phyloP scores from a whole-genome alignment of 352 stramenopile genomes.

The Aphanomyces stellatus region DNA sequence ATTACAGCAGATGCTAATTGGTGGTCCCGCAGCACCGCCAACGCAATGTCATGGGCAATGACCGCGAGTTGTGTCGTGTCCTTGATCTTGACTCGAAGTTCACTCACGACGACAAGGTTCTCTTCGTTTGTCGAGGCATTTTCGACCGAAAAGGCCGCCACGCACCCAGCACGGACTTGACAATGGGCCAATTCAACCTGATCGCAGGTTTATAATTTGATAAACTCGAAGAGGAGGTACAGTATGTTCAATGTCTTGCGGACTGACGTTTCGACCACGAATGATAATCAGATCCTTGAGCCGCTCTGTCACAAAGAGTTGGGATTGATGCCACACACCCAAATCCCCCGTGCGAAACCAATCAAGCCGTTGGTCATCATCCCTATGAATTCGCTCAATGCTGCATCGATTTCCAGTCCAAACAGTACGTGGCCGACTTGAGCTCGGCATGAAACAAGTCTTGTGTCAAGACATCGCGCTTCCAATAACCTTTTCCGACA shows the following conservation, averaged over 20 bases:
- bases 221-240: not conserved
- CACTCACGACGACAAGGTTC: constrained; percentile 66
- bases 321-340: constrained; percentile 47
- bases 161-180: constrained; percentile 58
- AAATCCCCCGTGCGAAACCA: constrained; percentile 64
- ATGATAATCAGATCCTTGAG: constrained; percentile 83
- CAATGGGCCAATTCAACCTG: constrained; percentile 58
- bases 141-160: constrained; percentile 68
- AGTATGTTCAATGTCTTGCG: constrained; percentile 55
- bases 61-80: constrained; percentile 27
- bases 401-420: constrained; percentile 19
- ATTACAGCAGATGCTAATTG: constrained; percentile 61
- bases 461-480: constrained; percentile 9
- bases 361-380: constrained; percentile 12
- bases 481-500: not conserved
- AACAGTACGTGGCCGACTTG: constrained; percentile 29
- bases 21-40: constrained; percentile 50
- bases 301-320: constrained; percentile 69
- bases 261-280: constrained; percentile 62
- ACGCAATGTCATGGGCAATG: constrained; percentile 55
- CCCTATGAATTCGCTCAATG: not conserved
- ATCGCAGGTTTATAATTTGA: not conserved
- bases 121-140: constrained; percentile 61
- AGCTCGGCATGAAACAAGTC: constrained; percentile 54
- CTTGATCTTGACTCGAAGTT: constrained; percentile 43